Evolutionary conservation across 2,329 filamentous ascomycete genomes (phyloP).

Genomic region (Trichoderma endophyticum): DNA sequence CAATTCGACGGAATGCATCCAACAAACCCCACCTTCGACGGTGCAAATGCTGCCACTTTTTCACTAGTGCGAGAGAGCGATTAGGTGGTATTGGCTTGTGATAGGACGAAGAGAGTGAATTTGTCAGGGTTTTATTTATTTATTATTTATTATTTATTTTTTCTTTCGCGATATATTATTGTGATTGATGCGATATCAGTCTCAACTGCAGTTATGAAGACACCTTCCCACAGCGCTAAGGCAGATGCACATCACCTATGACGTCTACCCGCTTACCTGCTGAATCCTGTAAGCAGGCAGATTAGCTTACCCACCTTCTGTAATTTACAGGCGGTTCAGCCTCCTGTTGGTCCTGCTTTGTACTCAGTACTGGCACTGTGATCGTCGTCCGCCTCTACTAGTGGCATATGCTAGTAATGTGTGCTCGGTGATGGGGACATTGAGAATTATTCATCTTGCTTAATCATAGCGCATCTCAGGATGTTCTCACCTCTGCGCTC

Average conservation of each 20-base stretch:
- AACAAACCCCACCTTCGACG: neutral
- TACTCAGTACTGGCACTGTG: neutral
- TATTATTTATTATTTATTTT: neutral
- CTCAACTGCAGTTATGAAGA: neutral
- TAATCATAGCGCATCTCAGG: neutral
- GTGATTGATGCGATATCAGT: neutral
- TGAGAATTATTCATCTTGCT: neutral
- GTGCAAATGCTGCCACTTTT: neutral
- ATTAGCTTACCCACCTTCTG: neutral
- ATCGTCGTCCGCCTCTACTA: neutral
- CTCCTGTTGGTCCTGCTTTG: neutral
- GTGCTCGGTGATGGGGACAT: neutral
- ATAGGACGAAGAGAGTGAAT: neutral
- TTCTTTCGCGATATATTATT: neutral
- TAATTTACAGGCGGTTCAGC: neutral
- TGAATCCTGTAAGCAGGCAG: neutral
- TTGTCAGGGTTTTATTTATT: neutral
- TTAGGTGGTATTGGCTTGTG: neutral
- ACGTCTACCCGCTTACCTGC: neutral
- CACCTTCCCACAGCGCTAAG: neutral
- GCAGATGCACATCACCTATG: neutral
- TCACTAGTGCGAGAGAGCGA: neutral
- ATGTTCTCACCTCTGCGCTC: conserved; percentile 4
- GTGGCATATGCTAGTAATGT: neutral
- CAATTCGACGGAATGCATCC: neutral